Base-by-base conservation (phyloP, 176 grass and related monocot species). In the Cymbopogon citratus region DNA sequence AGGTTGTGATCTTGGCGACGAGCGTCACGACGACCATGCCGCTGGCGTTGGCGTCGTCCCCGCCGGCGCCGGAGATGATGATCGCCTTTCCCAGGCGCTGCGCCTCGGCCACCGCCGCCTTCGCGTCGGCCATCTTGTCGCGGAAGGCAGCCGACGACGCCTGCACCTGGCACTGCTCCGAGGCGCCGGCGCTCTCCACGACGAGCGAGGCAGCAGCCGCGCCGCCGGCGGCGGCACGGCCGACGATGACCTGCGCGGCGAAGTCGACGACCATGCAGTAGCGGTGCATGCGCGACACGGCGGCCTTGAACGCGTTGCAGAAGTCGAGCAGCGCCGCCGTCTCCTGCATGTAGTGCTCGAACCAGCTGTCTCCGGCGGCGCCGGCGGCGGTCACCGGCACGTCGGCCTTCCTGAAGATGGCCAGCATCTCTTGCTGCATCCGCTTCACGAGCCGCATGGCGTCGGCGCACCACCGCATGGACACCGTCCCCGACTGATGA, bases 261-360 rank as follows among this genome's bases (percentile, higher is more conserved):
- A 89, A 46, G 75, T 93, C 86, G 23, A 98, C 81, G 33, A 91
- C 66, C 90, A 95, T 93, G 85, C 92, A 87, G 80, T 95, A 98
- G 11, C 81, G 88, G 44, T 88, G 91, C 56, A 95, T 78, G 23
- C 86, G 74, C 9, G 92, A 86, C 23, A 82, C 77, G 44, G 90
- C 92, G 52, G 88, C 84, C 84, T 98, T 95, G 38, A 93, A 80
- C 29, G 86, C 81, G 88, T 95, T 98, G 88, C 95, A 98, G 48
- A 98, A 91, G 79, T 98, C 92, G 3, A 98, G 75, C 28, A 98
- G 90, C 69, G 85, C 86, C 12, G 90, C 87, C 11, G 95, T 95
- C 72, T 95, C 95, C 91, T 98, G 88, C 95, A 98, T 98, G 85
- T 98, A 98, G 76, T 95, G 95, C 41, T 98, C 86, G 72, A 98